Percentiles rank a stretch among this genome's conserved stretches.
Conservation (phyloP, 768 basidiomycete genomes). For the Collybia sordida region DNA sequence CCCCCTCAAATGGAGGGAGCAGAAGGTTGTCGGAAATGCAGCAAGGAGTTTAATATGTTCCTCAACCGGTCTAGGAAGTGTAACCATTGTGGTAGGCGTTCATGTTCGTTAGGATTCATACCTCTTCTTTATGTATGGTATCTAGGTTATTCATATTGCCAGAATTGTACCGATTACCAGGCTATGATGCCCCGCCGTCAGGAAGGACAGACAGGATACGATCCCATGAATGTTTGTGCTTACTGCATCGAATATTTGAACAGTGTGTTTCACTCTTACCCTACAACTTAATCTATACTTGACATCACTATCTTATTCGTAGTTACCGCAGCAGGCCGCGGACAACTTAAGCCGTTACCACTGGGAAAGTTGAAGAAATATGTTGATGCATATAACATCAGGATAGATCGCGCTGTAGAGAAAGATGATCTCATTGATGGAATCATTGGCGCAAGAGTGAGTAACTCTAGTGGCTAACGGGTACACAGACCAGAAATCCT, state of each 20-base stretch:
- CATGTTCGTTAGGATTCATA: not conserved
- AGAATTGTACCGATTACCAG: constrained; percentile 72
- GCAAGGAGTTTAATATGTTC: constrained; percentile 68
- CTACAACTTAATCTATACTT: not conserved
- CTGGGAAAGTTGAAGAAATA: constrained; percentile 69
- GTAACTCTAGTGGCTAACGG: constrained; percentile 12
- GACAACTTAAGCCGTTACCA: constrained; percentile 53
- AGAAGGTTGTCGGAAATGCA: constrained; percentile 64
- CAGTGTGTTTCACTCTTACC: constrained; percentile 40
- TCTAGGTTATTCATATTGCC: constrained; percentile 71
- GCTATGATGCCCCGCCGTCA: constrained; percentile 68
- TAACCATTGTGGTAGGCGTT: constrained; percentile 69
- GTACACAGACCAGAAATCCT: not conserved
- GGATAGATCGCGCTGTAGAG: constrained; percentile 61
- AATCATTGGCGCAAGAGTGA: constrained; percentile 53
- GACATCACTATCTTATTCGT: constrained; percentile 5
- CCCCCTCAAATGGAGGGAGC: constrained; percentile 37
- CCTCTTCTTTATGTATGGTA: constrained; percentile 3
- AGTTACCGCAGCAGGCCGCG: constrained; percentile 72
- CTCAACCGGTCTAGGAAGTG: constrained; percentile 66
- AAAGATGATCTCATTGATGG: constrained; percentile 78
- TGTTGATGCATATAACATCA: constrained; percentile 67
- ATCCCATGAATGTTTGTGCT: constrained; percentile 63
- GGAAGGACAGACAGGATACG: constrained; percentile 54
- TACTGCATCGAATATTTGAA: constrained; percentile 72